Percentiles rank a stretch among this genome's conserved stretches.
phyloP scores from a whole-genome alignment of 305 asterid genomes.

The Ilex paraguariensis region DNA sequence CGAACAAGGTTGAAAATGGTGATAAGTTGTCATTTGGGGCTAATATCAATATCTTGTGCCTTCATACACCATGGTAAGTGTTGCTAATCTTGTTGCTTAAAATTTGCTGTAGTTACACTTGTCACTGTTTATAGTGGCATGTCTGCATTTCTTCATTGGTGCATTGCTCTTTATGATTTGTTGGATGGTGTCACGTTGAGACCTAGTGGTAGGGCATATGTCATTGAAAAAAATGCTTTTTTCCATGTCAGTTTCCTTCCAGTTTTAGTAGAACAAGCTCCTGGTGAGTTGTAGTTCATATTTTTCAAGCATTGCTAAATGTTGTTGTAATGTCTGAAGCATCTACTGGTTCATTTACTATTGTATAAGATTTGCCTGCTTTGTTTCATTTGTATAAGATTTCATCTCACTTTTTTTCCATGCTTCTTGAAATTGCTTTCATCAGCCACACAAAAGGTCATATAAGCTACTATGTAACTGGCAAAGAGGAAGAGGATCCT shows the following conservation, averaged over 20 bases:
- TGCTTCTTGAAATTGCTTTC: slow-evolving; percentile 6
- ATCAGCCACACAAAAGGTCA: slow-evolving; percentile 94
- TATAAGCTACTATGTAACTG: slow-evolving; percentile 83
- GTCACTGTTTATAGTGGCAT: too few species aligned
- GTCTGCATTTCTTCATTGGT: too few species aligned
- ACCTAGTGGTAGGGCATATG: too few species aligned
- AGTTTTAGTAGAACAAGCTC: too few species aligned
- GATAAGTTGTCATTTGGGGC: slow-evolving; percentile 66
- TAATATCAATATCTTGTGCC: slow-evolving; percentile 55
- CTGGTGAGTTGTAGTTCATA: too few species aligned
- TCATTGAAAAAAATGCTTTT: too few species aligned
- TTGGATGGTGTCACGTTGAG: too few species aligned
- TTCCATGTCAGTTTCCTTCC: too few species aligned
- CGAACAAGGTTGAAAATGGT: slow-evolving; percentile 73
- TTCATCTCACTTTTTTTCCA: too few species aligned
- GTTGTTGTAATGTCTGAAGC: not conserved
- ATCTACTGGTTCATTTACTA: not conserved
- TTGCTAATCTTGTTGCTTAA: slow-evolving; percentile 1
- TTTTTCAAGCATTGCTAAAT: not conserved
- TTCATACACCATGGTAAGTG: slow-evolving; percentile 79
- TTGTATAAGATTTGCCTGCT: too few species aligned
- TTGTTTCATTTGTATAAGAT: too few species aligned
- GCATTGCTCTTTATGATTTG: too few species aligned
- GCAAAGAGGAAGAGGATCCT: slow-evolving; percentile 71
- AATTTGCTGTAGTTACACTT: not conserved